phyloP scores from a whole-genome alignment of 495 filamentous ascomycete genomes.

The Neurospora intermedia region DNA sequence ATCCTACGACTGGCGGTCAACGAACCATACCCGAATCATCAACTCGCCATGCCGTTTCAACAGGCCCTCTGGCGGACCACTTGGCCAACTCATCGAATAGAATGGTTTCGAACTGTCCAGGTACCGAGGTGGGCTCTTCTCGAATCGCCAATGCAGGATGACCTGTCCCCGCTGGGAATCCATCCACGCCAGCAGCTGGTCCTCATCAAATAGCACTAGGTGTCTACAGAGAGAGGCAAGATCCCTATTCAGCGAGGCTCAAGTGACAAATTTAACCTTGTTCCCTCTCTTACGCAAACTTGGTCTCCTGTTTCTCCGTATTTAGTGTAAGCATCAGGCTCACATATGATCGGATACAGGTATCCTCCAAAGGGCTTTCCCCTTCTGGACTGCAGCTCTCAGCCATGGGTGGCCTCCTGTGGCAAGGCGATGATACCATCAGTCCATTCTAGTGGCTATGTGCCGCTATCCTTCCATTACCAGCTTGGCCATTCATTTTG shows the following conservation, averaged over 20 bases:
- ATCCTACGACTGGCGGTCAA: conserved; percentile 7
- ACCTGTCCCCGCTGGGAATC: neutral
- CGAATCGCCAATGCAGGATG: conserved; percentile 3
- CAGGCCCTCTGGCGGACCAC: conserved; percentile 3
- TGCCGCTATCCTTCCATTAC: neutral
- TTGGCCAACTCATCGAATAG: conserved; percentile 1
- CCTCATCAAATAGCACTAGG: neutral
- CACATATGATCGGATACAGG: neutral
- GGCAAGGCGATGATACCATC: neutral
- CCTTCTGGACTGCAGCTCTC: neutral
- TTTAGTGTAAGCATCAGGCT: neutral
- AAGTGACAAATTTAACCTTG: neutral
- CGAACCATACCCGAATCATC: neutral
- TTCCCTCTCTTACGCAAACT: neutral
- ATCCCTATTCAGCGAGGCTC: neutral
- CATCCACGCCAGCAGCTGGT: neutral
- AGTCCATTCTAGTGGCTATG: neutral
- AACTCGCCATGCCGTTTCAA: neutral
- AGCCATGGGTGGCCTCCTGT: neutral
- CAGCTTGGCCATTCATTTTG: neutral
- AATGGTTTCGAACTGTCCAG: conserved; percentile 1
- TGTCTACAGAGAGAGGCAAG: neutral
- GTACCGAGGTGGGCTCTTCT: neutral
- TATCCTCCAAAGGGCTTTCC: neutral
- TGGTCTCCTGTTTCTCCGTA: neutral